phyloP scores from a whole-genome alignment of 306 rosid genomes.

The Inga leiocalycina region DNA sequence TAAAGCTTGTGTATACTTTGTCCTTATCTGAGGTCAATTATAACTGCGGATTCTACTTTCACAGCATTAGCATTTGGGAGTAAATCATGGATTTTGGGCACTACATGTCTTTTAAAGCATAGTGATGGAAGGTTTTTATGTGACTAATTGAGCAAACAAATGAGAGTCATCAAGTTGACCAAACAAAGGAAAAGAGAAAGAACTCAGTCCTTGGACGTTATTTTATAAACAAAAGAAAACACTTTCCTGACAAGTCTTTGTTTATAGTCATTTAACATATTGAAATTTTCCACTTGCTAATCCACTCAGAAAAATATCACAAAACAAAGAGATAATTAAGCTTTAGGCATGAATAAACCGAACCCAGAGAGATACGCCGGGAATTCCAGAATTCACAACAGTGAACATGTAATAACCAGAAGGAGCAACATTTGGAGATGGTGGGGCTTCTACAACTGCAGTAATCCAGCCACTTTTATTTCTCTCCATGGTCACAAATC shows the following conservation, averaged over 20 bases:
- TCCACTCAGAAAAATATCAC: not conserved
- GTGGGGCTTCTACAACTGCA: conserved; percentile 68
- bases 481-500: conserved; percentile 40
- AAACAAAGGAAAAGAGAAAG: not conserved
- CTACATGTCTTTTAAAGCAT: not conserved
- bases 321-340: not conserved
- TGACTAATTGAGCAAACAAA: not conserved
- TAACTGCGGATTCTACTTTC: too few species aligned
- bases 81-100: not conserved
- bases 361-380: conserved; percentile 71
- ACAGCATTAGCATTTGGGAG: too few species aligned
- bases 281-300: not conserved
- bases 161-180: not conserved
- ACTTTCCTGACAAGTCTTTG: not conserved
- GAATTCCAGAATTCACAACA: conserved; percentile 65
- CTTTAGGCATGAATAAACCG: conserved; percentile 41
- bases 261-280: not conserved
- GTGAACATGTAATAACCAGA: conserved; percentile 73
- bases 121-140: not conserved
- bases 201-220: not conserved
- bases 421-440: conserved; percentile 66
- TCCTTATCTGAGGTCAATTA: not conserved
- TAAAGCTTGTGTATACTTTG: not conserved
- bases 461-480: conserved; percentile 36
- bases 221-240: not conserved